phyloP scores from a whole-genome alignment of 148 eudicot species.

The Diospyros kaki region DNA sequence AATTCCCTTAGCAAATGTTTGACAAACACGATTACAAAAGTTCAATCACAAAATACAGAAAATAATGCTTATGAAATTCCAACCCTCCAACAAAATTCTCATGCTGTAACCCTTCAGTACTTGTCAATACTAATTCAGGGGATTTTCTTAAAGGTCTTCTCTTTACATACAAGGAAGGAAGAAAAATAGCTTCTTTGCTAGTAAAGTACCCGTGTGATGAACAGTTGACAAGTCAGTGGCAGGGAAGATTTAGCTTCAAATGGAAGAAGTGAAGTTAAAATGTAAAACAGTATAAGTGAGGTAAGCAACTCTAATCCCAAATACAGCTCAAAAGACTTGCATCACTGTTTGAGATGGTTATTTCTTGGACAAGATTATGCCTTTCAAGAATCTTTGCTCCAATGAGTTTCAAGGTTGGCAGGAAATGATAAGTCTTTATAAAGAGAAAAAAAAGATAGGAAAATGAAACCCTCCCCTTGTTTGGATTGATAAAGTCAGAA shows the following conservation, averaged over 20 bases:
- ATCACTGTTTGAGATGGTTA: background rate
- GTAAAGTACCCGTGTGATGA: background rate
- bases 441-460: too few relatives aligned
- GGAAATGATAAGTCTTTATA: too few relatives aligned
- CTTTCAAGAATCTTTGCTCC: background rate
- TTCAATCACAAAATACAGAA: background rate
- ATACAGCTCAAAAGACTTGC: background rate
- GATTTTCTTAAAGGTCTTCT: background rate
- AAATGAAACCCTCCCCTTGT: too few relatives aligned
- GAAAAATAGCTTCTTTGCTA: background rate
- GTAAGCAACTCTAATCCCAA: background rate
- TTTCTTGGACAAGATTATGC: background rate
- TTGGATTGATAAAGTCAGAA: too few relatives aligned
- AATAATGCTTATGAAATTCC: background rate
- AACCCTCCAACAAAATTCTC: background rate
- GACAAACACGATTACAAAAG: background rate
- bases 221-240: background rate
- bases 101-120: background rate
- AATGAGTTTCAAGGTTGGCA: too few relatives aligned
- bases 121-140: background rate
- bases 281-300: background rate
- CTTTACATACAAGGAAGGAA: background rate
- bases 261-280: background rate
- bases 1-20: background rate
- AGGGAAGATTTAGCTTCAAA: background rate